These are phyloP conservation scores for Vitis riparia DNA, from an alignment of 164 flowering plant species.

Conservation along the genomic window DNA sequence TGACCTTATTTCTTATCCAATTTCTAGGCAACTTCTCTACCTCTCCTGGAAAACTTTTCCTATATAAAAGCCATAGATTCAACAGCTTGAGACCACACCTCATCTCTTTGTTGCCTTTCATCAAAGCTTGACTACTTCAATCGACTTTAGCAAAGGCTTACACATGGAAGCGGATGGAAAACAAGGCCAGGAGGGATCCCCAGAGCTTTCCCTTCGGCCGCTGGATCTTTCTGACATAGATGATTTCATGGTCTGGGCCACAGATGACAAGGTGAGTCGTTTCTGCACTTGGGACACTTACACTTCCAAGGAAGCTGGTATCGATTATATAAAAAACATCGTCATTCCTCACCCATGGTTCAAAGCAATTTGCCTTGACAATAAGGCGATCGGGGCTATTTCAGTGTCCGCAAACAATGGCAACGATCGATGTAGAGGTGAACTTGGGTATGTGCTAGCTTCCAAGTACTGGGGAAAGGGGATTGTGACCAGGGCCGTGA, in stretches of 20 bases:
- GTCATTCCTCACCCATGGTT: conserved; percentile 54
- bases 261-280: conserved; percentile 23
- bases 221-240: conserved; percentile 4
- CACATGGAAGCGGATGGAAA: neutral
- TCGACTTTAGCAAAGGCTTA: too few relatives aligned
- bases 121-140: too few relatives aligned
- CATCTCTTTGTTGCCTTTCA: too few relatives aligned
- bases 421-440: conserved; percentile 40
- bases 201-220: conserved; percentile 23
- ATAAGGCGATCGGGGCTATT: conserved; percentile 55
- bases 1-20: too few relatives aligned
- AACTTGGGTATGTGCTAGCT: conserved; percentile 63
- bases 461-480: conserved; percentile 55
- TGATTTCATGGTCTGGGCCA: conserved; percentile 21
- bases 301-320: conserved; percentile 44
- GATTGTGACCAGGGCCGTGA: too few relatives aligned
- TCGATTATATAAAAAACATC: conserved; percentile 26
- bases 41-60: too few relatives aligned
- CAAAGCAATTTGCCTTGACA: conserved; percentile 57
- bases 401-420: conserved; percentile 25
- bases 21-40: too few relatives aligned
- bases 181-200: neutral
- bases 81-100: too few relatives aligned
- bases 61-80: too few relatives aligned
- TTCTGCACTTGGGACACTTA: conserved; percentile 35